Base-by-base conservation (phyloP, 306 rosid genomes). In the Prunus kanzakura region DNA sequence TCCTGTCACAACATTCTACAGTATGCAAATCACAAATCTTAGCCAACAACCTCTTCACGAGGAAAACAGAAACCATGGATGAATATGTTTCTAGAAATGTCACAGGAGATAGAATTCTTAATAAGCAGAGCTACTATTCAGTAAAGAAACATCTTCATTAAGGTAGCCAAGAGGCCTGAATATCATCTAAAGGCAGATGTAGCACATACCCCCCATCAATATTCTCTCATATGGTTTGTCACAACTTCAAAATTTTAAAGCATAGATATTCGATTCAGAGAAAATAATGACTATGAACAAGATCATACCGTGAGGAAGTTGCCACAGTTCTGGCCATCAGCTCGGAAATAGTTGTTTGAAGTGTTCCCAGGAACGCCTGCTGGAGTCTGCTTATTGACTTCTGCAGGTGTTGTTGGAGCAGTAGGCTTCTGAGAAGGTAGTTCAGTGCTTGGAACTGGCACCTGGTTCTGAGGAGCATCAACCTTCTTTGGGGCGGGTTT, bases 251-350 rank as follows among this genome's bases (percentile, higher is more conserved):
- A 25, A 60, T 4, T 16, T 52, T 49, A 58, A 57, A 20, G 25
- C 46, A 25, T 72, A 3, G 1, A 2, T 13, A 55, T 19, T 13
- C 14, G 20, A 38, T 55, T 22, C 52, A 72, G 25, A 41, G 6
- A 1, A 60, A 45, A 11, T 18, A 6, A 16, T 43, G 13, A 60
- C 13, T 45, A n/a, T 9, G 57, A 78, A 29, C 22, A 41, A 29
- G 47, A 47, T 18, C 76, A 51, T 78, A 78, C 82, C 1, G 82
- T 78, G 82, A 78, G 18, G 65, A 78, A 78, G 77, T 78, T 78
- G 35, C 82, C 82, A 4, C 77, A 64, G 72, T 78, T 78, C 82
- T 78, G 82, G 63, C 82, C 82, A 78, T 78, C 82, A 7, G 82
- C 82, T 10, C 82, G 72, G 11, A 78, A 70, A 57, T 78, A 78